phyloP scores from a whole-genome alignment of 768 basidiomycete species.

The Pulveroboletus sp. region DNA sequence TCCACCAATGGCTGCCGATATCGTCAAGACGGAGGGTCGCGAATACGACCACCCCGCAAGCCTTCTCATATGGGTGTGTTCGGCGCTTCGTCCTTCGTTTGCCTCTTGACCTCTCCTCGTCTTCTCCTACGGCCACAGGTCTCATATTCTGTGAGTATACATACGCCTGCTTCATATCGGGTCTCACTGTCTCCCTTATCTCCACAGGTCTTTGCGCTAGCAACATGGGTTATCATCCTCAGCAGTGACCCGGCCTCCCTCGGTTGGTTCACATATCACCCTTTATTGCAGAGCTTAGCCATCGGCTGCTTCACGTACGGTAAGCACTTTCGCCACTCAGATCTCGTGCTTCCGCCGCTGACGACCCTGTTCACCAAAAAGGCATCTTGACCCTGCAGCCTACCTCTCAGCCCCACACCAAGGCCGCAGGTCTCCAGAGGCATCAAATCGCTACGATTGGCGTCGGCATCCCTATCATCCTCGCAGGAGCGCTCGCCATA shows the following conservation, averaged over 20 bases:
- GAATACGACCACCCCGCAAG: conserved; percentile 34
- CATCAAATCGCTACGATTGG: conserved; percentile 63
- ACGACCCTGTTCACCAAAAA: conserved; percentile 20
- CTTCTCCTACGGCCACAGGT: conserved; percentile 1
- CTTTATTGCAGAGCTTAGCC: conserved; percentile 55
- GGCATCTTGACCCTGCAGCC: conserved; percentile 75
- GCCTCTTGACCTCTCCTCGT: background rate
- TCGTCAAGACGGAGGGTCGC: conserved; percentile 35
- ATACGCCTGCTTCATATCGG: background rate
- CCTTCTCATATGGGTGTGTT: conserved; percentile 35
- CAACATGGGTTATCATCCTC: conserved; percentile 46
- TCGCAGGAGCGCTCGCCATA: conserved; percentile 59
- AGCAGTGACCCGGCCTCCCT: conserved; percentile 39
- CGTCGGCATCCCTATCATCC: conserved; percentile 52
- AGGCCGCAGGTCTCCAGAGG: conserved; percentile 59
- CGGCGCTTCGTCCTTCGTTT: background rate
- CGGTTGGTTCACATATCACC: conserved; percentile 68
- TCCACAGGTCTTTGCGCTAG: conserved; percentile 34
- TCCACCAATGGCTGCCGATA: conserved; percentile 23
- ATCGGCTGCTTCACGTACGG: conserved; percentile 59
- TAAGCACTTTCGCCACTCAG: conserved; percentile 24
- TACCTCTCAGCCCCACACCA: conserved; percentile 59
- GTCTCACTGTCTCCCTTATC: background rate
- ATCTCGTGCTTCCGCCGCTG: background rate
- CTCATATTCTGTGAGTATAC: conserved; percentile 17